Percentiles rank a stretch among this genome's conserved stretches.
These are phyloP conservation scores for Oidium heveae DNA, from an alignment of 2,329 filamentous ascomycete species.

Conservation along the genomic window DNA sequence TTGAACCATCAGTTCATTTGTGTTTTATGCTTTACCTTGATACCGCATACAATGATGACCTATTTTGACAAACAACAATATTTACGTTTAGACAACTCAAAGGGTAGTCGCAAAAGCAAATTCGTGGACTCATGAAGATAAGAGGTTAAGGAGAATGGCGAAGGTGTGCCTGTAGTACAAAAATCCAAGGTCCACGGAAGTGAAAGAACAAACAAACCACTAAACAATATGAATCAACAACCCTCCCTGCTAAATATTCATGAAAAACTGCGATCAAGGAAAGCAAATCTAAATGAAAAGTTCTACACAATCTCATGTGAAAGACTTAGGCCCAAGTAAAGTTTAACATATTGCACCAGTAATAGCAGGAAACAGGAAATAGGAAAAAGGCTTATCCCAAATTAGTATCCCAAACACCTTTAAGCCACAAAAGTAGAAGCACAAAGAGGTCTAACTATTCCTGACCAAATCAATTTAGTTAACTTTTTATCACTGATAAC, in stretches of 20 bases:
- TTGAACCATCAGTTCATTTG: neutral
- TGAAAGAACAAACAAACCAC: conserved; percentile 14
- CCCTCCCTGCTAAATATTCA: conserved; percentile 12
- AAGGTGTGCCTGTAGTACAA: conserved; percentile 8
- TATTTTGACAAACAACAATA: neutral
- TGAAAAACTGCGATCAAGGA: conserved; percentile 10
- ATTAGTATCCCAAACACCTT: conserved; percentile 9
- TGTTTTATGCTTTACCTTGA: neutral
- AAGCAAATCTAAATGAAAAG: conserved; percentile 11
- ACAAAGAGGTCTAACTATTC: conserved; percentile 3
- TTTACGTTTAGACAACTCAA: conserved; percentile 2
- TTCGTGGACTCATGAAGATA: conserved; percentile 15
- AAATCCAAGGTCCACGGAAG: conserved; percentile 7
- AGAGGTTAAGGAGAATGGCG: conserved; percentile 10
- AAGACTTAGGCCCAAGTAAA: conserved; percentile 8
- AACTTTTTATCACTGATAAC: conserved; percentile 30
- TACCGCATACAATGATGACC: neutral
- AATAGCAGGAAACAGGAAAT: conserved; percentile 5
- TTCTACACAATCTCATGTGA: conserved; percentile 12
- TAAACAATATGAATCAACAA: conserved; percentile 10
- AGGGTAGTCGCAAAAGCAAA: conserved; percentile 17
- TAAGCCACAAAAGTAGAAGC: conserved; percentile 6
- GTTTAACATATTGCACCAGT: conserved; percentile 5
- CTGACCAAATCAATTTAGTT: conserved; percentile 1
- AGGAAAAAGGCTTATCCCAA: conserved; percentile 7